Base-by-base conservation (phyloP, 2,329 filamentous ascomycete species). In the Curvularia eragrostidis region DNA sequence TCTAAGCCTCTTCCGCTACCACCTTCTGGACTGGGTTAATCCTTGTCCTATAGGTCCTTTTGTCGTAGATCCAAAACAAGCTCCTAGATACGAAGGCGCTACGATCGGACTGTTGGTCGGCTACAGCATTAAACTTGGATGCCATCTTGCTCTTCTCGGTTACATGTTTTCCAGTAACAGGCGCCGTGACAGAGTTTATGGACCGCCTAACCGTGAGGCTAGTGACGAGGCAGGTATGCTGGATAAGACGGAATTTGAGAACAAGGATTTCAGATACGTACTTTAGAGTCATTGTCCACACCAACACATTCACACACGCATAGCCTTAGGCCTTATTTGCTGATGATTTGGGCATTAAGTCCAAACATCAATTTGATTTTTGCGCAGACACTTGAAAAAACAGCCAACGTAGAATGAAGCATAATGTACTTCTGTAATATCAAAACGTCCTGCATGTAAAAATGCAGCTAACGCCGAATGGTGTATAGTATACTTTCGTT, bases 231-330 rank as follows among this genome's bases (percentile, higher is more conserved):
- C 72, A 2, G 78, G 78, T 0, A 81, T 80, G 77, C 69, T 70
- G 50, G 77, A 80, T 52, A 55, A 70, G 36, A 80, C 78, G 1
- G 75, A 79, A 61, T 79, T 79, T 56, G 72, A 79, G 56, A 81
- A 80, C 54, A 79, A 75, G 58, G 70, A 79, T 26, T 81, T 81
- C 52, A 62, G 78, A 42, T 80, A 80, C 61, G 77, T 80, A 8
- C 43, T 69, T 46, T 63, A 59, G 24, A 42, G 39, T 15, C n/a
- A n/a, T n/a, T n/a, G n/a, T n/a, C n/a, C n/a, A n/a, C n/a, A n/a
- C n/a, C n/a, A n/a, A n/a, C n/a, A n/a, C n/a, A n/a, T n/a, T n/a
- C n/a, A n/a, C n/a, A n/a, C n/a, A n/a, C n/a, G n/a, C n/a, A n/a
- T n/a, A n/a, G n/a, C n/a, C n/a, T n/a, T n/a, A n/a, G n/a, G n/a